Conservation (phyloP, 192 early-diverging fungal genomes). For the Irineochytrium annulatum region DNA sequence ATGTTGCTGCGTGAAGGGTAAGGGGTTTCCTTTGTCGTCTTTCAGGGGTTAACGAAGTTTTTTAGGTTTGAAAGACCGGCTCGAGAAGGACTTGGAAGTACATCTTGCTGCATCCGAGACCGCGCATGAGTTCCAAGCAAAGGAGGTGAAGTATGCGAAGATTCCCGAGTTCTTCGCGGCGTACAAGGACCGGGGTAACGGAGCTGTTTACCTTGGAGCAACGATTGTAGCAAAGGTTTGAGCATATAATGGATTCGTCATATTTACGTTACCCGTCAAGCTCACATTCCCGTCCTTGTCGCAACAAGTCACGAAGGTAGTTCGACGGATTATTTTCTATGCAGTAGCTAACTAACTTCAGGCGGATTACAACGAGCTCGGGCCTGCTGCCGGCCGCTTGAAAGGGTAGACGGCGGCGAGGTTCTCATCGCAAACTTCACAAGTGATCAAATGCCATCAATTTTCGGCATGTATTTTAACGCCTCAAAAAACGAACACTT, state of each 20-base stretch:
- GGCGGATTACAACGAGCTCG: conserved; percentile 89
- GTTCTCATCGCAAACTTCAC: background rate
- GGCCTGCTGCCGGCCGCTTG: conserved; percentile 69
- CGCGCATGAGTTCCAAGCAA: conserved; percentile 77
- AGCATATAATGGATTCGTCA: background rate
- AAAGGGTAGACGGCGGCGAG: conserved; percentile 19
- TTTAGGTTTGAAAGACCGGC: conserved; percentile 60
- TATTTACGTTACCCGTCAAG: conserved; percentile 9
- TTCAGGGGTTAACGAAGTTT: background rate
- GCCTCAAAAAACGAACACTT: no score
- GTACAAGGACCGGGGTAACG: conserved; percentile 64
- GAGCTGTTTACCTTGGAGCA: conserved; percentile 76
- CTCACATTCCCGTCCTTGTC: conserved; percentile 20
- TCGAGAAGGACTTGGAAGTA: conserved; percentile 60
- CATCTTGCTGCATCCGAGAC: conserved; percentile 77
- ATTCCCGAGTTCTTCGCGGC: conserved; percentile 86
- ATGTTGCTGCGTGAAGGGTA: conserved; percentile 29
- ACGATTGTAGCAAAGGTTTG: conserved; percentile 81
- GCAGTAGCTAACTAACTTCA: conserved; percentile 67
- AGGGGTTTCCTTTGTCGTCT: no score
- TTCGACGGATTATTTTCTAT: conserved; percentile 26
- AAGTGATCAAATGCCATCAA: background rate
- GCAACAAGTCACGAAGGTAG: conserved; percentile 31
- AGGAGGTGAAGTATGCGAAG: conserved; percentile 71
- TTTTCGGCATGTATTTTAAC: no score